Evolutionary conservation across 805 yeast genomes (phyloP), one percentile per base, ranked within the genome.

Genomic region (Pichia insulana): DNA sequence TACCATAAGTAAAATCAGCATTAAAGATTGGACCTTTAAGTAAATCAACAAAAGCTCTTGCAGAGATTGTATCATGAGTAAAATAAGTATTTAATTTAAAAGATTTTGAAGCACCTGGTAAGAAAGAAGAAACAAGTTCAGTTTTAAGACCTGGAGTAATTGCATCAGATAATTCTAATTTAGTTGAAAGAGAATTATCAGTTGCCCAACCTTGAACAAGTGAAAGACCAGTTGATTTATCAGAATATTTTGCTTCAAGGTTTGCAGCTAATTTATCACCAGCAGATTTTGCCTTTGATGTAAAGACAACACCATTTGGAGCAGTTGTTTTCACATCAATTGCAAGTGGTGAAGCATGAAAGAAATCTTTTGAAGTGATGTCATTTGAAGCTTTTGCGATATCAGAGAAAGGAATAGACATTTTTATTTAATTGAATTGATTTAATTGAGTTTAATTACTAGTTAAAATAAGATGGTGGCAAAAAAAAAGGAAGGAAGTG

Each of bases 201-300:
- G 95, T 86, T 72, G 89, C 82, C 96, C 97, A 89, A 63, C 96
- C 96, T 75, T 92, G 97, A 55, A 96, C 88, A 62, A 92, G 71
- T 52, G 96, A 79, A 61, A 92, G 73, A 51, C 97, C 97, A 49
- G 92, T 73, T 50, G 88, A 75, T 75, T 87, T 87, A 78, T 92
- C 98, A 49, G 84, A 69, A 74, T 82, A 85, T 74, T 85, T 87
- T 58, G 94, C 84, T 70, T 92, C 97, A 46, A 92, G 70, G 61
- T 83, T 78, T 55, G 95, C 95, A 50, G 89, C 79, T 55, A 92
- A 78, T 56, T 94, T 71, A 61, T 80, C 85, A 58, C 81, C 74
- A 51, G 80, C 73, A 26, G 49, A 44, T 72, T 87, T 88, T 65
- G 96, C 96, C 74, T 86, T 87, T 62, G 87, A 85, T 59, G 92